Base-by-base conservation (phyloP, 148 eudicot genomes). In the Gaultheria prostrata region DNA sequence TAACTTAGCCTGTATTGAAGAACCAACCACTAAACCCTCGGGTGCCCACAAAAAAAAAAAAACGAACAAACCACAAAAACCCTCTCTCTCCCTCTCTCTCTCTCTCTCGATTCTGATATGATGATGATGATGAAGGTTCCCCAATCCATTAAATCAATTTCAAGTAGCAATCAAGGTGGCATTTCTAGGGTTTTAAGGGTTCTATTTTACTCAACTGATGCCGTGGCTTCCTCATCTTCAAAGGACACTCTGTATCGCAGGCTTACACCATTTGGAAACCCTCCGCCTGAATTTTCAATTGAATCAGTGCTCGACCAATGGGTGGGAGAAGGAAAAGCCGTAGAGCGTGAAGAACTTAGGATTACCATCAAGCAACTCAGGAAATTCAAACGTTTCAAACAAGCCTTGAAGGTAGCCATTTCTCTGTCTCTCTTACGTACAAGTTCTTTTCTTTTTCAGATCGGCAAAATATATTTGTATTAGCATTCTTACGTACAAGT, bases 341-440 rank as follows among this genome's bases (percentile, higher is more conserved):
- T 87, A 72, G 11, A 28, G 13, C 84, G 18, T 28, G 1, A 28
- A 43, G 81, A 83, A 33, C 83, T 90, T 39, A 30, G 21, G 13
- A 43, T 33, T 30, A 61, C 82, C 71, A 73, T 88, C 79, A 83
- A 32, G 54, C 80, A 80, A 78, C 88, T 90, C 61, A 53, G 86
- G 15, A 78, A 82, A 13, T 90, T 78, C 84, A 81, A 20, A 8
- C 88, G 92, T 9, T 88, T 65, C 80, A 71, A 61, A 7, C 89
- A 86, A 28, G 90, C 92, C 63, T 89, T 90, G 17, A 72, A 90
- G 89, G 92, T 90, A 78, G 57, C 33, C 63, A 28, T 79, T 21
- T 53, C 61, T 54, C 46, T 78, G 11, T 18, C 76, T 35, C 76
- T 72, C 46, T 72, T 35, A 35, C 48, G 20, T 18, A 7, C 43